These are phyloP conservation scores for Leptographium radiaticola DNA, from an alignment of 2,329 filamentous ascomycete genomes.

Conservation along the genomic window DNA sequence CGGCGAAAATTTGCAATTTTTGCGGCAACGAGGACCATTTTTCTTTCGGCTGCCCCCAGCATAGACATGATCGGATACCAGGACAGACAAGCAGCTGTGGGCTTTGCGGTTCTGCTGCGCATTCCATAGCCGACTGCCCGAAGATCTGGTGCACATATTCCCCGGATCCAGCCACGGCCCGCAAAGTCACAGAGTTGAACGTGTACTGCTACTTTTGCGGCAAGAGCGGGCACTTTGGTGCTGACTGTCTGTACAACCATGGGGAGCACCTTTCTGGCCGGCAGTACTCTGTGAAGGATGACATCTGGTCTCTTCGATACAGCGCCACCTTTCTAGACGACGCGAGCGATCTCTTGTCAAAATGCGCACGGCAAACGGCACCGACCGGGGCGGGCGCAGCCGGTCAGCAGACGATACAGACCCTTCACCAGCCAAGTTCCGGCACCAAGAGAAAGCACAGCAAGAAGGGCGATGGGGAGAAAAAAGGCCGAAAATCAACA, in stretches of 20 bases:
- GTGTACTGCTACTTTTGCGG: constrained; percentile 46
- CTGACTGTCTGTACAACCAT: constrained; percentile 33
- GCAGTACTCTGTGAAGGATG: constrained; percentile 15
- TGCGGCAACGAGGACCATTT: constrained; percentile 34
- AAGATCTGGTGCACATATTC: constrained; percentile 45
- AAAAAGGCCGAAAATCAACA: not conserved
- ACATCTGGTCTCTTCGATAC: constrained; percentile 29
- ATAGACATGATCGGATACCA: not conserved
- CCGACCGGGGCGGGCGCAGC: not conserved
- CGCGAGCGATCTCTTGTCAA: not conserved
- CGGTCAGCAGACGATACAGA: not conserved
- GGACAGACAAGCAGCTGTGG: not conserved
- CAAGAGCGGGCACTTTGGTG: constrained; percentile 38
- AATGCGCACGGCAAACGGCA: not conserved
- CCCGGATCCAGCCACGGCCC: constrained; percentile 23
- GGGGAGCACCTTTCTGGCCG: constrained; percentile 9
- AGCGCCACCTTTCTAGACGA: not conserved
- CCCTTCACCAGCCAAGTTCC: not conserved
- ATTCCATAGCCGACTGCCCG: constrained; percentile 13
- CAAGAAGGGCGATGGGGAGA: not conserved
- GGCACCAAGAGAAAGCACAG: not conserved
- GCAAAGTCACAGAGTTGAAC: constrained; percentile 22
- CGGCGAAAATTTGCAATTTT: constrained; percentile 31
- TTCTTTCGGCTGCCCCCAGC: constrained; percentile 33
- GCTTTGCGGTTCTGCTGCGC: not conserved